Base-by-base conservation (phyloP, 805 yeast species). In the Candida maris region DNA sequence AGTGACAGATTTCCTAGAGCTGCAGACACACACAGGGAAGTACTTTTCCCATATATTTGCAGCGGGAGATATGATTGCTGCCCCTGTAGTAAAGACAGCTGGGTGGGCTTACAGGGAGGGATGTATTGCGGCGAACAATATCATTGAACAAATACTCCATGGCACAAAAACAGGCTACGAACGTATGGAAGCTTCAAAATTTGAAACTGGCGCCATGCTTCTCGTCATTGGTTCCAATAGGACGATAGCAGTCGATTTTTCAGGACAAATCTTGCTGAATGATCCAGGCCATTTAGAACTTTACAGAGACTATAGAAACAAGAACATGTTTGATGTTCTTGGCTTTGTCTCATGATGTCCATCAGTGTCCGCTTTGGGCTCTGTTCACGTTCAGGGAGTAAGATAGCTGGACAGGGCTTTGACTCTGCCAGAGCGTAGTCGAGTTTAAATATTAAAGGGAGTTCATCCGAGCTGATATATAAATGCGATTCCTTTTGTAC, bases 41-140 rank as follows among this genome's bases (percentile, higher is more conserved):
- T 35, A 39, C 2, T 20, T 34, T 6, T 28, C 32, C 9, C 35
- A 48, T 22, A 35, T 48, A 1, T 48, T 48, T 26, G 49, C 38
- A 9, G 39, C 37, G 10, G 52, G 52, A 3, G 52, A 48, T 25
- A 17, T 45, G 4, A 34, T 35, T 13, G 49, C 43, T 15, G 25
- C 43, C 7, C 35, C 34, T 13, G 13, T 42, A 6, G 34, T 37
- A 21, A 45, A 45, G 17, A 42, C 47, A 1, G 49, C 49, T 12
- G 49, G 49, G 9, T 35, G 49, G 45, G 49, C 49, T 10, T 40
- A 16, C 26, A 34, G 41, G 16, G 23, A 45, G 22, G 49, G 47
- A 7, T 12, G 8, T 8, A 29, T 24, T n/a, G 44, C 40, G 10
- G 46, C 33, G 2, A 26, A 20, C n/a, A 44, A 41, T 20, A 36